Evolutionary conservation across 2,329 filamentous ascomycete genomes (phyloP).

Genomic region (Blastomyces percursus): DNA sequence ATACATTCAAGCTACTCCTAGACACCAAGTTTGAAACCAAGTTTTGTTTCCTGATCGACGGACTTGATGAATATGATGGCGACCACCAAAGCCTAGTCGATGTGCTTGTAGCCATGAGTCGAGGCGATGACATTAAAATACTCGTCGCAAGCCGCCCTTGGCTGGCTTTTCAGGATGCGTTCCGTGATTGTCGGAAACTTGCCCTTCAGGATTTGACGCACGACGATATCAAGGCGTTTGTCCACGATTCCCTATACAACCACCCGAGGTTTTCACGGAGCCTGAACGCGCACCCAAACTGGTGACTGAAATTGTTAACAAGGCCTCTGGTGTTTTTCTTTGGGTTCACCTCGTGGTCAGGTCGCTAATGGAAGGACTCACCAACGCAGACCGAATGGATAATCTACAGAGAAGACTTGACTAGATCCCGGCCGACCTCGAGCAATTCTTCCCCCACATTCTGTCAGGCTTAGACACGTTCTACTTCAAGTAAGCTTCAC

Average conservation of each 20-base stretch:
- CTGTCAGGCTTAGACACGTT: slow-evolving; percentile 13
- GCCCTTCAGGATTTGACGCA: slow-evolving; percentile 19
- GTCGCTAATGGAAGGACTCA: slow-evolving; percentile 17
- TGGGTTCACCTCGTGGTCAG: slow-evolving; percentile 22
- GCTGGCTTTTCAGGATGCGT: slow-evolving; percentile 21
- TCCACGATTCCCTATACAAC: slow-evolving; percentile 9
- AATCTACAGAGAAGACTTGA: slow-evolving; percentile 15
- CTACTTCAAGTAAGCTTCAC: slow-evolving; percentile 13
- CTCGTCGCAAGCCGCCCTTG: slow-evolving; percentile 23
- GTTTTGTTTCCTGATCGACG: slow-evolving; percentile 27
- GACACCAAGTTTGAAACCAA: background rate
- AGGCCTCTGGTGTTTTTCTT: slow-evolving; percentile 23
- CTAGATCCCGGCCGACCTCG: slow-evolving; percentile 15
- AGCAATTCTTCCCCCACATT: slow-evolving; percentile 16
- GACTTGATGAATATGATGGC: slow-evolving; percentile 18
- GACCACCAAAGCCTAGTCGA: slow-evolving; percentile 16
- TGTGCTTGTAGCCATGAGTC: slow-evolving; percentile 11
- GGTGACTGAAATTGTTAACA: slow-evolving; percentile 14
- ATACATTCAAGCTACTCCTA: slow-evolving; percentile 9
- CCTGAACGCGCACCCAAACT: slow-evolving; percentile 8
- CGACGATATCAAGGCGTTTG: slow-evolving; percentile 18
- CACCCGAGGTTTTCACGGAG: slow-evolving; percentile 11
- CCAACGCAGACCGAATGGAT: slow-evolving; percentile 14
- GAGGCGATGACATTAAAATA: slow-evolving; percentile 14
- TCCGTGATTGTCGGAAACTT: slow-evolving; percentile 13